Evolutionary conservation across 371 early-diverging fungal species (phyloP), one percentile per base, ranked within the genome.

Genomic region (Apophysomyces sp.): DNA sequence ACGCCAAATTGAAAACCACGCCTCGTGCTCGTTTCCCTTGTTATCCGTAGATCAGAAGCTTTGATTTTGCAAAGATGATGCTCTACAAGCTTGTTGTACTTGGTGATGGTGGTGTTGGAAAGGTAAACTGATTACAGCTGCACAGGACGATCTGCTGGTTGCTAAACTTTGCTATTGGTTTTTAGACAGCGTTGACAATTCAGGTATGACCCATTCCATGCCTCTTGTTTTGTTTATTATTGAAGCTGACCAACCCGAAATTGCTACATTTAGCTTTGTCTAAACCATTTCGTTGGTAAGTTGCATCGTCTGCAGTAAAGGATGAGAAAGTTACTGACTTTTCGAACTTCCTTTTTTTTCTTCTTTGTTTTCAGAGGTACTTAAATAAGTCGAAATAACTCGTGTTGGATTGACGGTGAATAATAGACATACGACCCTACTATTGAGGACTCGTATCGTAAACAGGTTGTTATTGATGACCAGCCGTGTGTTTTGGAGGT

Each of bases 381-480:
- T 44, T n/a, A 1, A 16, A n/a, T 44, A 18, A 21, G 16, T 21
- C 4, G 3, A 6, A 55, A 4, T 26, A 56, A 16, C 9, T 13
- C 36, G 21, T 34, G 3, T 4, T 21, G 8, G 6, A 6, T 13
- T 60, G 40, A 60, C 61, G 39, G 15, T 53, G 18, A 21, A 44
- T 21, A 6, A 2, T 28, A 32, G 37, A 37, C 29, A 6, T 32
- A 54, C 28, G 61, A 61, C 7, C 55, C 54, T 21, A 29, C 28
- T 30, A 44, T 61, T 16, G 52, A 52, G 37, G 52, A 52, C n/a
- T 36, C 60, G n/a, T 52, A 41, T 31, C 60, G 93, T 52, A 94
- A 94, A 74, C 96, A 95, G 74, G 94, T 94, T n/a, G 94, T 94
- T n/a, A 94, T 97, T 70, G 96, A 97, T 78, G 95, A 94, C 56